These are phyloP conservation scores for Dorcoceras hygrometricum DNA, from an alignment of 257 asterid genomes.

Conservation along the genomic window DNA sequence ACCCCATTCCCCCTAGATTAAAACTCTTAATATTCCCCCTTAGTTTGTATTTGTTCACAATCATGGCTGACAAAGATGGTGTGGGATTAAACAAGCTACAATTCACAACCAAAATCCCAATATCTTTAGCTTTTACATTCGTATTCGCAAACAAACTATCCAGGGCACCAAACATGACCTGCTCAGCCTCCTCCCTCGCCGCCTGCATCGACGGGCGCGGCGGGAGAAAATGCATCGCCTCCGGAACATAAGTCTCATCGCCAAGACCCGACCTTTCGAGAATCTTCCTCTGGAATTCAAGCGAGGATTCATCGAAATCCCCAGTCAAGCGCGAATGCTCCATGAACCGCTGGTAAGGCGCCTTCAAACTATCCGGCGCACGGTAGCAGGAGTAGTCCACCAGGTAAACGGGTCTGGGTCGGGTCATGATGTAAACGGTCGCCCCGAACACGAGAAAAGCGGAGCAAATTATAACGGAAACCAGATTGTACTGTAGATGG, in stretches of 20 bases:
- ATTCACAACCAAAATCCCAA: slow-evolving; percentile 58
- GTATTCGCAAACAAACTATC: slow-evolving; percentile 49
- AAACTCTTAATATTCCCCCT: slow-evolving; percentile 52
- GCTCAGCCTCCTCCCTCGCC: slow-evolving; percentile 59
- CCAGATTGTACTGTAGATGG: slow-evolving; percentile 52
- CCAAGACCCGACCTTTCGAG: slow-evolving; percentile 64
- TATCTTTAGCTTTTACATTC: slow-evolving; percentile 41
- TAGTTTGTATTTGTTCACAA: slow-evolving; percentile 56
- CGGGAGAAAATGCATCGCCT: slow-evolving; percentile 47
- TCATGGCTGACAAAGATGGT: slow-evolving; percentile 56
- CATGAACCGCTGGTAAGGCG: slow-evolving; percentile 33
- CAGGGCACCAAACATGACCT: slow-evolving; percentile 51
- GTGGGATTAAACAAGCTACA: slow-evolving; percentile 63
- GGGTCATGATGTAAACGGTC: slow-evolving; percentile 52
- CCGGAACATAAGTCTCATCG: slow-evolving; percentile 55
- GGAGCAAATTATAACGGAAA: slow-evolving; percentile 41
- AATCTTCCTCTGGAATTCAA: slow-evolving; percentile 56
- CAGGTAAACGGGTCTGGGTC: slow-evolving; percentile 56
- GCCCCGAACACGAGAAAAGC: slow-evolving; percentile 52
- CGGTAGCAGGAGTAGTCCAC: slow-evolving; percentile 57
- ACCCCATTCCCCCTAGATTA: slow-evolving; percentile 71
- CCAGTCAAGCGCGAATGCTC: slow-evolving; percentile 39
- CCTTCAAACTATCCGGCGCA: slow-evolving; percentile 35
- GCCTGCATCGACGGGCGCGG: slow-evolving; percentile 54
- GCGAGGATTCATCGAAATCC: slow-evolving; percentile 42